A percentile compares a stretch with the other conserved stretches of the same genome.
These are phyloP conservation scores for Trametes pubescens DNA, from an alignment of 1,284 basidiomycete species.

Conservation along the genomic window DNA sequence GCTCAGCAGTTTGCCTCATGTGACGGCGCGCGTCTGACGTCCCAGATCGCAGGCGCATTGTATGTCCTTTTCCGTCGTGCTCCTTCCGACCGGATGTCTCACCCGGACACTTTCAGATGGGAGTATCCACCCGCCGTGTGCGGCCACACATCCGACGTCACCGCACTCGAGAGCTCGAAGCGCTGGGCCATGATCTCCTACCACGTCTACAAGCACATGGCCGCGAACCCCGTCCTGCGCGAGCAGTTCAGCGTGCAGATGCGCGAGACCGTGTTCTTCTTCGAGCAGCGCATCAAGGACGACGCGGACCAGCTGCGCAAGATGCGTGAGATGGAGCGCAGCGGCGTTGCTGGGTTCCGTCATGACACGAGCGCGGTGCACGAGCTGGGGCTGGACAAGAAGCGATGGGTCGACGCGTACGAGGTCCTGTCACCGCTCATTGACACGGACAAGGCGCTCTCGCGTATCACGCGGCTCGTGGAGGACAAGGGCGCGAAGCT, in stretches of 20 bases:
- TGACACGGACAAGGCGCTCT: not conserved
- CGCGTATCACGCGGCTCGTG: not conserved
- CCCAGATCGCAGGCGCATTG: not conserved
- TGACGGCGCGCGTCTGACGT: not conserved
- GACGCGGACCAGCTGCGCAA: not conserved
- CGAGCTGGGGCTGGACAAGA: not conserved
- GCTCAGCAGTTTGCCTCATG: not conserved
- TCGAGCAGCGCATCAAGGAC: not conserved
- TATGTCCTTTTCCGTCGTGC: not conserved
- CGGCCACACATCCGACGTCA: not conserved
- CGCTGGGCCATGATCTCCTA: not conserved
- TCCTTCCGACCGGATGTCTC: not conserved
- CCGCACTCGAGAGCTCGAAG: not conserved
- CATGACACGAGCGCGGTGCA: not conserved
- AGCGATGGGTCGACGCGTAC: not conserved
- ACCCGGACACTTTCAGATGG: not conserved
- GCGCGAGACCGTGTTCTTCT: not conserved
- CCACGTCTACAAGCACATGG: not conserved
- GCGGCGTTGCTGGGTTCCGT: not conserved
- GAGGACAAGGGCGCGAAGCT: not conserved
- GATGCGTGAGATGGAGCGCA: not conserved
- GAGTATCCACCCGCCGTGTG: not conserved
- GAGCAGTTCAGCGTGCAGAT: not conserved
- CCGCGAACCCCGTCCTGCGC: not conserved
- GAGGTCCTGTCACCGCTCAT: not conserved